Evolutionary conservation across 1,139 yeast genomes (phyloP).

Genomic region (Geotrichum reessii): DNA sequence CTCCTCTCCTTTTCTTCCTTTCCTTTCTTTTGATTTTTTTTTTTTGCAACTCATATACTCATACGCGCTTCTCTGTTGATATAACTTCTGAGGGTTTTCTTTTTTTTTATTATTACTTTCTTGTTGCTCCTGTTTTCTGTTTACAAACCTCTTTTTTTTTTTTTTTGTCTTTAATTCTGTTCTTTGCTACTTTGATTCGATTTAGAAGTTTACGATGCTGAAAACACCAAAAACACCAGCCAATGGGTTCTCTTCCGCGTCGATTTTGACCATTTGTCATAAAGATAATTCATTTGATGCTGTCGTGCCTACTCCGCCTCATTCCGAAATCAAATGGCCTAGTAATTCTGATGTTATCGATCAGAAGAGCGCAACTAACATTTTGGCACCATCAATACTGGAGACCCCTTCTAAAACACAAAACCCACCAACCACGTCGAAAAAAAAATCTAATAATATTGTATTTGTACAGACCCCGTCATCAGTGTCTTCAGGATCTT

Average conservation of each 20-base stretch:
- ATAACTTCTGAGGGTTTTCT: background rate
- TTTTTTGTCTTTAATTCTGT: background rate
- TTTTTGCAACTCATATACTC: background rate
- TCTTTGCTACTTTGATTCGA: background rate
- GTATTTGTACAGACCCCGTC: conserved; percentile 1
- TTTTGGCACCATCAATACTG: background rate
- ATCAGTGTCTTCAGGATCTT: conserved; percentile 1
- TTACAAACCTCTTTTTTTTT: background rate
- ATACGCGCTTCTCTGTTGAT: background rate
- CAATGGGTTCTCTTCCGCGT: background rate
- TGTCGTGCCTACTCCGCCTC: conserved; percentile 3
- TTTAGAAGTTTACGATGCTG: background rate
- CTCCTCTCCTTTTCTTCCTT: background rate
- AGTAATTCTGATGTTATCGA: background rate
- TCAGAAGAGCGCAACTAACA: background rate
- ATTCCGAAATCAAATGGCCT: background rate
- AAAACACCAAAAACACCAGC: conserved; percentile 11
- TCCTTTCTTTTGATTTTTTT: background rate
- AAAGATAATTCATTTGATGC: background rate
- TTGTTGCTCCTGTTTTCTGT: background rate
- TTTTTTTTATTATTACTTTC: background rate
- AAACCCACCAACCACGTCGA: background rate
- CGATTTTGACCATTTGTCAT: background rate
- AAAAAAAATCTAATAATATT: background rate
- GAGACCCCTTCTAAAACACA: background rate